Percentiles rank a stretch among this genome's conserved stretches.
Conservation (phyloP, 2,329 filamentous ascomycete species). For the Penicillium brevicompactum region DNA sequence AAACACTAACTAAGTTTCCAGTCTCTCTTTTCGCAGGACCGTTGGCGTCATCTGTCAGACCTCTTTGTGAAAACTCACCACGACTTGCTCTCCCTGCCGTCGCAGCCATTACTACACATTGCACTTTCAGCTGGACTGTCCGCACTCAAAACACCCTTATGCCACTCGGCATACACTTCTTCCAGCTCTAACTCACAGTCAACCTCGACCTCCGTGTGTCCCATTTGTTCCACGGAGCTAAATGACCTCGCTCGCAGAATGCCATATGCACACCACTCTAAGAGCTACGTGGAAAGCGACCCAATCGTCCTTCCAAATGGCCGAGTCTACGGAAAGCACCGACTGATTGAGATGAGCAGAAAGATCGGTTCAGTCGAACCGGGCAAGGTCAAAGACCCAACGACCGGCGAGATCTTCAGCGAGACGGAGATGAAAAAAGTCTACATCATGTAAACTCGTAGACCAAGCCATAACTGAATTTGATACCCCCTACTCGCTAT, state of each 20-base stretch:
- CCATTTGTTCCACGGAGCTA: conserved; percentile 93
- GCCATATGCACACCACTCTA: conserved; percentile 92
- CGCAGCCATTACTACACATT: conserved; percentile 82
- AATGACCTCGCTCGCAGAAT: conserved; percentile 87
- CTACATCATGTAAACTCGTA: conserved; percentile 71
- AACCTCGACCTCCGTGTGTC: conserved; percentile 77
- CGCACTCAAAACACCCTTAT: conserved; percentile 92
- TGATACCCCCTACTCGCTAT: conserved; percentile 28
- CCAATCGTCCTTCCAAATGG: conserved; percentile 85
- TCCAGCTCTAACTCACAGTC: conserved; percentile 55
- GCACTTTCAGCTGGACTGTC: conserved; percentile 89
- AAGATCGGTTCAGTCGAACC: conserved; percentile 69
- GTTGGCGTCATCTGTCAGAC: conserved; percentile 76
- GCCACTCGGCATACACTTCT: conserved; percentile 69
- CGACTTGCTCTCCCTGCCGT: conserved; percentile 77
- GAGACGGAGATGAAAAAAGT: conserved; percentile 75
- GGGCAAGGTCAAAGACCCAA: conserved; percentile 74
- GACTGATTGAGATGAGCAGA: conserved; percentile 73
- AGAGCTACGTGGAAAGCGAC: conserved; percentile 88
- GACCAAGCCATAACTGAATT: neutral
- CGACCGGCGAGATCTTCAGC: conserved; percentile 69
- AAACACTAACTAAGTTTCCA: conserved; percentile 30
- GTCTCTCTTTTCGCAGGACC: conserved; percentile 71
- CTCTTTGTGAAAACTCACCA: conserved; percentile 87
- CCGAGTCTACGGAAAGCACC: conserved; percentile 76